Percentiles rank a stretch among this genome's conserved stretches.
These are phyloP conservation scores for Kodamaea jinghongensis DNA, from an alignment of 805 yeast genomes.

Conservation along the genomic window DNA sequence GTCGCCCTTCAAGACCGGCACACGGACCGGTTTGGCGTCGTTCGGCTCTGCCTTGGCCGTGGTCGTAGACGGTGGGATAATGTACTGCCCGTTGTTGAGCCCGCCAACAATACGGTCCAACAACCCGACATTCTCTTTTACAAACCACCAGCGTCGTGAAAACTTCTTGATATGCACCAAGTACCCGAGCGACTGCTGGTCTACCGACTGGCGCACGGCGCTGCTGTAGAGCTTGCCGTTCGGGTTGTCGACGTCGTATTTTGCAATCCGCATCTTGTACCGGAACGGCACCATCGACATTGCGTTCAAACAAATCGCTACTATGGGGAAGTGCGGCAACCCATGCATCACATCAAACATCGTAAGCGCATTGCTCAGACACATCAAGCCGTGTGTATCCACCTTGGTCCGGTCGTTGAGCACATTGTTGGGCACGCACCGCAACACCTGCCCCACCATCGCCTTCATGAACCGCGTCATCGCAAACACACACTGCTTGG, in stretches of 20 bases:
- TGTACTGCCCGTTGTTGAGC: not conserved
- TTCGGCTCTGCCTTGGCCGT: not conserved
- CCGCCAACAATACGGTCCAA: constrained; percentile 3
- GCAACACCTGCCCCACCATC: not conserved
- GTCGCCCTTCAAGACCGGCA: constrained; percentile 6
- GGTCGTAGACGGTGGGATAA: not conserved
- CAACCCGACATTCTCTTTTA: constrained; percentile 3
- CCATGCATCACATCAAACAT: not conserved
- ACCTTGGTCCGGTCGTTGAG: constrained; percentile 4
- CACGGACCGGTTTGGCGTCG: constrained; percentile 5
- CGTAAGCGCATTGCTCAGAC: constrained; percentile 3
- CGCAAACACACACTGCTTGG: constrained; percentile 1
- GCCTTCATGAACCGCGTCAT: constrained; percentile 1
- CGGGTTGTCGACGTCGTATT: constrained; percentile 3
- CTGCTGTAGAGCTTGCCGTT: not conserved
- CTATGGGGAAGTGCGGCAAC: constrained; percentile 2
- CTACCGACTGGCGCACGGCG: not conserved
- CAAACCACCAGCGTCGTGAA: constrained; percentile 7
- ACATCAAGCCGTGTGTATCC: constrained; percentile 1
- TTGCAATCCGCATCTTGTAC: constrained; percentile 6
- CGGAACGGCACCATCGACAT: constrained; percentile 6
- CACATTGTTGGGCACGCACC: not conserved
- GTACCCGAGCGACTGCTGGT: constrained; percentile 5
- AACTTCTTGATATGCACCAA: not conserved
- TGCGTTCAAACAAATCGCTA: constrained; percentile 2